Percentiles rank a stretch among this genome's conserved stretches.
These are phyloP conservation scores for Carallia pectinifolia DNA, from an alignment of 345 rosid species.

Conservation along the genomic window DNA sequence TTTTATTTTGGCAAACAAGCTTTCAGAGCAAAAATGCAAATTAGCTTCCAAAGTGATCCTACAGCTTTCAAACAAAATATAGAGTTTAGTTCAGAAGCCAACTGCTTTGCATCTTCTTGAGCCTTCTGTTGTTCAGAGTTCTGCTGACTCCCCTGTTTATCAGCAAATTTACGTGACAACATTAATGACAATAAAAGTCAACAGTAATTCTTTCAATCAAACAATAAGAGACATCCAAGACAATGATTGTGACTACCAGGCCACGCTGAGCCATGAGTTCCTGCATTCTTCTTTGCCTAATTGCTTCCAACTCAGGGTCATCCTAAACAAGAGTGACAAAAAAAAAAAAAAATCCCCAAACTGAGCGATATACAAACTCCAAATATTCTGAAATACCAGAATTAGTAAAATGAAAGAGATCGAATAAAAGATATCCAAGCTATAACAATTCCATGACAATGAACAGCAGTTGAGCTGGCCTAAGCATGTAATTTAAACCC, in stretches of 20 bases:
- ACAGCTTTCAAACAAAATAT: background rate
- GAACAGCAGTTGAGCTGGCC: too few species aligned
- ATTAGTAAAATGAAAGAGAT: background rate
- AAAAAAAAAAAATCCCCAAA: background rate
- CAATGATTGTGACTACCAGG: constrained; percentile 34
- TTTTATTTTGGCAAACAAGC: too few species aligned
- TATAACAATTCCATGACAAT: background rate
- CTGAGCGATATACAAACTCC: too few species aligned
- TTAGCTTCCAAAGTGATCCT: background rate
- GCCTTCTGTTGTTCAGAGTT: constrained; percentile 71
- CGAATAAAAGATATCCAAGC: background rate
- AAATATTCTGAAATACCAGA: background rate
- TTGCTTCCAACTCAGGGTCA: constrained; percentile 95
- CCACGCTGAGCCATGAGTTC: constrained; percentile 92
- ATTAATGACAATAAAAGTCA: background rate
- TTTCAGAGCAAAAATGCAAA: too few species aligned
- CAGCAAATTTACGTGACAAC: constrained; percentile 5
- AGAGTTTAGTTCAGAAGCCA: constrained; percentile 16
- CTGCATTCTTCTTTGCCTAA: constrained; percentile 93
- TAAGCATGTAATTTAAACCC: too few species aligned
- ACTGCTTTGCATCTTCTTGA: constrained; percentile 92
- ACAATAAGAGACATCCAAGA: background rate
- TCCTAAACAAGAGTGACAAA: constrained; percentile 47
- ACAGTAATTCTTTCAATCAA: background rate
- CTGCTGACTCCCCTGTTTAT: constrained; percentile 59